phyloP scores from a whole-genome alignment of 2,329 filamentous ascomycete genomes.

The Cercospora zeae-maydis region DNA sequence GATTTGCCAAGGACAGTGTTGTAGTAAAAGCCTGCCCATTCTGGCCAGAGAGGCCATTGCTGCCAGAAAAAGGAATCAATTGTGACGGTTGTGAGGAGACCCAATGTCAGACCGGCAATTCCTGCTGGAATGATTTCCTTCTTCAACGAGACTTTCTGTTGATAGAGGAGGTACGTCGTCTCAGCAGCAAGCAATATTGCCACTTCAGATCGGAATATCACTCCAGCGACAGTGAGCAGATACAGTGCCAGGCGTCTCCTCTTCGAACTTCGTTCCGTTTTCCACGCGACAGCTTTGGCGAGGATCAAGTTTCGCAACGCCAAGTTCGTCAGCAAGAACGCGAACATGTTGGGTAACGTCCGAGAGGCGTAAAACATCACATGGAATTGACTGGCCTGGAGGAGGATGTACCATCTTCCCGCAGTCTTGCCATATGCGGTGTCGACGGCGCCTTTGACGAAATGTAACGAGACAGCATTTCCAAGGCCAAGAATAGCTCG shows the following conservation, averaged over 20 bases:
- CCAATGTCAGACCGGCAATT: slow-evolving; percentile 59
- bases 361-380: slow-evolving; percentile 87
- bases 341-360: slow-evolving; percentile 94
- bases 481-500: slow-evolving; percentile 72
- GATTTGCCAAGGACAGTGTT: slow-evolving; percentile 83
- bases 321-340: slow-evolving; percentile 73
- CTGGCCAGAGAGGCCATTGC: slow-evolving; percentile 72
- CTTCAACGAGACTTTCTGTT: slow-evolving; percentile 52
- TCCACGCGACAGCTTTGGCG: slow-evolving; percentile 40
- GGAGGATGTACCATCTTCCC: slow-evolving; percentile 72
- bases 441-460: slow-evolving; percentile 62
- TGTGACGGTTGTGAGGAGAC: slow-evolving; percentile 66
- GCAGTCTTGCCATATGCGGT: slow-evolving; percentile 65
- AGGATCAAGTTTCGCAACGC: slow-evolving; percentile 56
- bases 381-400: slow-evolving; percentile 86
- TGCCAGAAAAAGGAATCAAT: slow-evolving; percentile 96
- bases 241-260: slow-evolving; percentile 64
- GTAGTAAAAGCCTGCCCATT: slow-evolving; percentile 83
- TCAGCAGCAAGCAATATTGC: slow-evolving; percentile 73
- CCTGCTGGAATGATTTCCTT: slow-evolving; percentile 64
- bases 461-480: slow-evolving; percentile 67
- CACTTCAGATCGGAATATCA: slow-evolving; percentile 86
- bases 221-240: slow-evolving; percentile 72
- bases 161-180: slow-evolving; percentile 60
- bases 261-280: slow-evolving; percentile 37